These are phyloP conservation scores for Wickerhamiella shivajii DNA, from an alignment of 805 yeast genomes.

Conservation along the genomic window DNA sequence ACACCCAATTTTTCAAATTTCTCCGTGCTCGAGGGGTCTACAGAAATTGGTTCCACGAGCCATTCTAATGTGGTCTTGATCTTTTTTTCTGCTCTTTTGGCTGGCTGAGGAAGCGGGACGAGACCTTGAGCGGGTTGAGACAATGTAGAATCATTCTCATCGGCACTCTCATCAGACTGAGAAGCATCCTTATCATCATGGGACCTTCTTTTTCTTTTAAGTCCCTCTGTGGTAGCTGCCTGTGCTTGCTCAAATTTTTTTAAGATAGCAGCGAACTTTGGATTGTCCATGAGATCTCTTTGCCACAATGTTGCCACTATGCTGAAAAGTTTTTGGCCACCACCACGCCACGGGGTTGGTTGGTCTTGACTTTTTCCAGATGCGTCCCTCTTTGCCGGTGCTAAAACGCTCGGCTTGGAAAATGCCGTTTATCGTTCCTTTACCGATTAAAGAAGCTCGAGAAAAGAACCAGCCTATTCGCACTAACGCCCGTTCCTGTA, in stretches of 20 bases:
- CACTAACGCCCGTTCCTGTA: conserved; percentile 92
- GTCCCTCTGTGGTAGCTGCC: too few species aligned
- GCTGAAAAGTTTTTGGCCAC: too few species aligned
- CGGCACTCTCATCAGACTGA: too few species aligned
- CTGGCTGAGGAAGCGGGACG: conserved; percentile 79
- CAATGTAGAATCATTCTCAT: too few species aligned
- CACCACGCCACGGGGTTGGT: too few species aligned
- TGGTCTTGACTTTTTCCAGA: conserved; percentile 9
- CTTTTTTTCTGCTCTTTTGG: conserved; percentile 32
- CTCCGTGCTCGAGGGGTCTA: conserved; percentile 32
- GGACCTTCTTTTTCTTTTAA: too few species aligned
- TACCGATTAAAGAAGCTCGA: conserved; percentile 80
- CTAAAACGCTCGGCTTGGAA: conserved; percentile 32
- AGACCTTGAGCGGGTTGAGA: conserved; percentile 26
- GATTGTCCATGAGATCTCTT: not conserved
- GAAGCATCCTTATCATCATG: too few species aligned
- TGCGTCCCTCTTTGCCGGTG: conserved; percentile 24
- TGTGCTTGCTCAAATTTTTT: not conserved
- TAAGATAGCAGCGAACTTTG: not conserved
- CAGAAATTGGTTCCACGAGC: conserved; percentile 50
- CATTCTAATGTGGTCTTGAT: conserved; percentile 35
- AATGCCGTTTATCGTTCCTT: conserved; percentile 84
- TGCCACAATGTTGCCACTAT: not conserved
- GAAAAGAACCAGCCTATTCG: conserved; percentile 73
- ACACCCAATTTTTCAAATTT: conserved; percentile 38